These are phyloP conservation scores for Haemoproteus tartakovskyi DNA, from an alignment of 169 alveolate species.

Conservation along the genomic window DNA sequence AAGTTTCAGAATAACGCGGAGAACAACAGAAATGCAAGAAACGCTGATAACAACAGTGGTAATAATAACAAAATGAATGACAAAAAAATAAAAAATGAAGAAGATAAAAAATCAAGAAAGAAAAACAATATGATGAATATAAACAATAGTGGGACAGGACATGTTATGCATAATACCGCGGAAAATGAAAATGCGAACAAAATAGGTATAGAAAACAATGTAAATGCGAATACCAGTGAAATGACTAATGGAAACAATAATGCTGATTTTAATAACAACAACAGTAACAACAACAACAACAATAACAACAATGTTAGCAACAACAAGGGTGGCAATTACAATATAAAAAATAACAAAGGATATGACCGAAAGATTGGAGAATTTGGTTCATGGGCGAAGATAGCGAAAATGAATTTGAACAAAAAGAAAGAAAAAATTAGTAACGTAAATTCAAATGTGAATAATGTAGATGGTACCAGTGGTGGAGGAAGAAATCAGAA, in stretches of 20 bases:
- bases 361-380: conserved; percentile 47
- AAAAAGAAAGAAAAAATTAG: too few species aligned
- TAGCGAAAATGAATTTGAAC: conserved; percentile 29
- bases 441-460: not conserved
- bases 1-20: not conserved
- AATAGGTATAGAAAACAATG: too few species aligned
- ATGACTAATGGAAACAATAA: not conserved
- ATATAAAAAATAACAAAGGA: conserved; percentile 23
- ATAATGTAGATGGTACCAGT: not conserved
- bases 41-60: not conserved
- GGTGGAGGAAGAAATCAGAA: not conserved
- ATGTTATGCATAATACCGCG: too few species aligned
- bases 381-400: conserved; percentile 46
- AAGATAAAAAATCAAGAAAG: too few species aligned
- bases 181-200: too few species aligned
- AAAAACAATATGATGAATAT: too few species aligned
- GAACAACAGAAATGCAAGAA: not conserved
- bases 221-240: not conserved
- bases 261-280: not conserved
- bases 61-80: not conserved
- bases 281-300: not conserved
- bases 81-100: not conserved
- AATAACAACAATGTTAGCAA: not conserved
- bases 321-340: conserved; percentile 14
- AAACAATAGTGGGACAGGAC: too few species aligned